phyloP scores from a whole-genome alignment of 495 filamentous ascomycete genomes.

The Xylaria grammica region DNA sequence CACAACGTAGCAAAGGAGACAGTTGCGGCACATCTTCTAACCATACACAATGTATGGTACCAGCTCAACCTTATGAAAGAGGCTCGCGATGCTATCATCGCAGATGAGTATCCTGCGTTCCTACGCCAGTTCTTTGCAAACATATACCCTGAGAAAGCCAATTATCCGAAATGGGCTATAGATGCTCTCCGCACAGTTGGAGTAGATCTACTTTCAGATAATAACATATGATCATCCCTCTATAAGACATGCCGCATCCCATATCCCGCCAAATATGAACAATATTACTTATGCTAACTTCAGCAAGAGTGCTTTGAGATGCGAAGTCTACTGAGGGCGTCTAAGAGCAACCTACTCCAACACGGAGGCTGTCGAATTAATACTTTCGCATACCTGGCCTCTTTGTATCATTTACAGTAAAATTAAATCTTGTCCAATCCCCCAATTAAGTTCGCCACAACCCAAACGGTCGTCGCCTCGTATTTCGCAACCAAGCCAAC shows the following conservation, averaged over 20 bases:
- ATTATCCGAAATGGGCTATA: conserved; percentile 83
- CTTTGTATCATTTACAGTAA: too few relatives aligned
- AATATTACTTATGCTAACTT: neutral
- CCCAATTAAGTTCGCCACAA: too few relatives aligned
- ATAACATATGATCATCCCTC: conserved; percentile 16
- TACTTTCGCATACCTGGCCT: too few relatives aligned
- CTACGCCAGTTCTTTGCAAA: conserved; percentile 75
- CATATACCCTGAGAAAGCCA: conserved; percentile 69
- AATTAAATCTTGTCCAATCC: too few relatives aligned
- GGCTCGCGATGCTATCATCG: conserved; percentile 78
- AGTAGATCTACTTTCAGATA: conserved; percentile 66
- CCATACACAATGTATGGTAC: conserved; percentile 94
- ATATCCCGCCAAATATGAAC: neutral
- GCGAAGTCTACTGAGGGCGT: neutral
- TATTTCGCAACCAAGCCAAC: too few relatives aligned
- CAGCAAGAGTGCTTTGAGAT: neutral
- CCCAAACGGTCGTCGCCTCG: too few relatives aligned
- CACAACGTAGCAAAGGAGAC: conserved; percentile 95
- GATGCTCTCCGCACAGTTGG: conserved; percentile 83
- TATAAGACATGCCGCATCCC: neutral
- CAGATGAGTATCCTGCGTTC: conserved; percentile 81
- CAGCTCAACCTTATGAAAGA: conserved; percentile 80
- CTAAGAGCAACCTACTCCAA: neutral
- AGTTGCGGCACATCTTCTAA: conserved; percentile 90
- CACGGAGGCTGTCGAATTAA: too few relatives aligned